Base-by-base conservation (phyloP, 2,329 filamentous ascomycete genomes). In the Aspergillus oerlinghausenensis region DNA sequence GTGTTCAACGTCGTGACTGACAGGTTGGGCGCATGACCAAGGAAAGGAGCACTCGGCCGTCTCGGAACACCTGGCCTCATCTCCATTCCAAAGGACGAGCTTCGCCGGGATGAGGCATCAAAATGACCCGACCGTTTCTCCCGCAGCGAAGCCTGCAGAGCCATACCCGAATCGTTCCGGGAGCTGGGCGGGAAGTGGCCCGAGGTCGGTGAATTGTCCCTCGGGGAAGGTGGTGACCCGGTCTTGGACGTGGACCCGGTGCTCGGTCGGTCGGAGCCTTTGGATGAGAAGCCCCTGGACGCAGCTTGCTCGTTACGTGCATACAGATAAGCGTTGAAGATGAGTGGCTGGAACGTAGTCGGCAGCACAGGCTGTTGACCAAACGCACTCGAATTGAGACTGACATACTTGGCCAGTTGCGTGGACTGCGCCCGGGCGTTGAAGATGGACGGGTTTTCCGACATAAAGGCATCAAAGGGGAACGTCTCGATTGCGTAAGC, bases 61-160 rank as follows among this genome's bases (percentile, higher is more conserved):
- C 83, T 79, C 50, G 82, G 77, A 55, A 75, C 64, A 11, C 65
- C 65, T 11, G 81, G 82, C 63, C 86, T 82, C 70, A 86, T 87
- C 64, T 90, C 90, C 69, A 92, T 80, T 29, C 88, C 90, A 73
- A 96, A 95, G 1, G 92, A 96, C n/a, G 92, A 96, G 77, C 92
- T 97, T 63, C 93, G 85, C 58, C 92, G 85, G n/a, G 88, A 88
- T 62, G 80, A 75, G 55, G 88, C 85, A 67, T 94, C 89, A 64
- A 97, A 96, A 71, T 97, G 91, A 1, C 90, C 92, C 3, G 94
- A 97, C 52, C 93, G 85, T 78, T 97, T 99, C 75, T 97, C 94
- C 32, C 92, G 86, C 56, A 99, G 79, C 4, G 90, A 96, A 19
- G 89, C 86, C 60, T 92, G 88, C 55, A 96, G 79, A 38, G 90